These are phyloP conservation scores for Phtheirospermum japonicum DNA, from an alignment of 257 asterid species.

Conservation along the genomic window DNA sequence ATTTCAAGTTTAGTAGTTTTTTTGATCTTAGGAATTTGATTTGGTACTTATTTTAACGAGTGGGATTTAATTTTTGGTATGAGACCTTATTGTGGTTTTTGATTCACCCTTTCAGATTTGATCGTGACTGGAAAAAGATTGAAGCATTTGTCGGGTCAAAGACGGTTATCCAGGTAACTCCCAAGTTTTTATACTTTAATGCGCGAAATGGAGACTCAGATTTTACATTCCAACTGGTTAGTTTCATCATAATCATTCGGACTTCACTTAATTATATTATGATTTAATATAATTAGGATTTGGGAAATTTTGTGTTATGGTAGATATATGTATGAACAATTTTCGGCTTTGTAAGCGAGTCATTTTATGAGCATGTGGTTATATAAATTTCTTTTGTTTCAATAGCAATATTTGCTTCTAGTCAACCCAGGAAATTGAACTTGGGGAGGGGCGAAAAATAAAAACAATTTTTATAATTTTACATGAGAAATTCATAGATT, in stretches of 20 bases:
- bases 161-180: conserved; percentile 78
- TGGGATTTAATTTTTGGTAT: neutral
- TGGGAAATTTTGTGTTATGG: too few species aligned
- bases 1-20: too few species aligned
- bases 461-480: too few species aligned
- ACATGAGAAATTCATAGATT: too few species aligned
- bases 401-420: neutral
- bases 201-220: neutral
- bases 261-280: neutral
- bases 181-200: neutral
- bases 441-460: too few species aligned
- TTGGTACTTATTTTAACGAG: neutral
- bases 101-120: conserved; percentile 52
- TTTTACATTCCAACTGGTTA: neutral
- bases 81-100: neutral
- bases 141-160: conserved; percentile 96
- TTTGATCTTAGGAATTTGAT: too few species aligned
- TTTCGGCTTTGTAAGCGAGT: too few species aligned
- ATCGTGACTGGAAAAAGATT: conserved; percentile 93
- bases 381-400: neutral
- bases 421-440: too few species aligned
- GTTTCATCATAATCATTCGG: neutral
- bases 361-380: conserved; percentile 28
- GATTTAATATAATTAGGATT: too few species aligned
- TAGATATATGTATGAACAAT: too few species aligned